Evolutionary conservation across 1,139 yeast species (phyloP), one percentile per base, ranked within the genome.

Genomic region (Martiniozyma asiatica): DNA sequence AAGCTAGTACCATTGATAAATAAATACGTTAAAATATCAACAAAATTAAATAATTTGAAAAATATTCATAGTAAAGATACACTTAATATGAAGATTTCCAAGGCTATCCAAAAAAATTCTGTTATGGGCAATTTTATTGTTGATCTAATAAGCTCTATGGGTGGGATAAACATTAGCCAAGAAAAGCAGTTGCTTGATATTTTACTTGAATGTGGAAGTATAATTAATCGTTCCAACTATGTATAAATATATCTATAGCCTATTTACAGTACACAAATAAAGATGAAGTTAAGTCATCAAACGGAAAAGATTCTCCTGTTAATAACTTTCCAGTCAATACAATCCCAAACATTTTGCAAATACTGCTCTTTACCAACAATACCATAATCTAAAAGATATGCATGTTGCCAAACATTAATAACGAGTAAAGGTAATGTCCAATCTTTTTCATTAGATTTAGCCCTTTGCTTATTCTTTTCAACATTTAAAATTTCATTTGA

Each of bases 281-380:
- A 6, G 16, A 20, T 31, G 30, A 30, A 33, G 32, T 33, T 35
- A 35, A 20, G 25, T 27, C 11, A 27, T 14, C 12, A 21, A 25
- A 12, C 14, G 27, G 44, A 40, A 43, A 59, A 66, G 16, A 66
- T 50, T 49, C 94, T 70, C 44, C 61, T 61, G 52, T 75, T 79
- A 30, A 87, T 71, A 31, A 80, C 87, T 37, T 75, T 70, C 98
- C 98, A 89, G 56, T 89, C 73, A 43, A 87, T 68, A 43, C 82
- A 67, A 31, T 75, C 66, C 77, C 94, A 78, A 50, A 80, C 71
- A 34, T 73, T 76, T 38, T 70, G 71, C 47, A 89, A 65, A 53
- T 80, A 89, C 40, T 73, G 70, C 21, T 69, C 65, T 56, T 75
- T 78, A 25, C 93, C 93, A 30, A 59, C 65, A 31, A 82, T 67